Evolutionary conservation across 345 rosid genomes (phyloP).

Genomic region (Dovyalis caffra): DNA sequence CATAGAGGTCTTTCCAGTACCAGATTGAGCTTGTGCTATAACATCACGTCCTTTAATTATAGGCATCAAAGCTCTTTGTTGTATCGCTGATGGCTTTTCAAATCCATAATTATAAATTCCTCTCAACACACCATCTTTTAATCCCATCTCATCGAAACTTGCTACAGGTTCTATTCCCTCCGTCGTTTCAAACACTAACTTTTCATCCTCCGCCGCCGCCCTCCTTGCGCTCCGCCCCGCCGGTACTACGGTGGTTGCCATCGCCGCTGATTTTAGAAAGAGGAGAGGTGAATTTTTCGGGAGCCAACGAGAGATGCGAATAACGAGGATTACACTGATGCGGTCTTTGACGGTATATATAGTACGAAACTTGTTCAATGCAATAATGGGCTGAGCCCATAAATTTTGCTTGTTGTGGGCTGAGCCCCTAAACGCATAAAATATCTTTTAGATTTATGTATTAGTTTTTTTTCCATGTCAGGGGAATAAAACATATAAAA

Average conservation of each 20-base stretch:
- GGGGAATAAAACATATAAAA: too few species aligned
- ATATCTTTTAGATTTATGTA: too few species aligned
- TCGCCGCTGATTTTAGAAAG: background rate
- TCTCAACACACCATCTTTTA: slow-evolving; percentile 72
- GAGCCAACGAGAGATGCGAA: background rate
- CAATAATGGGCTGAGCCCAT: background rate
- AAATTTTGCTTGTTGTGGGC: background rate
- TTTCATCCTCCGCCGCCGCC: slow-evolving; percentile 45
- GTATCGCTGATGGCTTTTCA: slow-evolving; percentile 96
- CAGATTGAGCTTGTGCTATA: slow-evolving; percentile 98
- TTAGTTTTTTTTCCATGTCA: too few species aligned
- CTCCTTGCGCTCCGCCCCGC: slow-evolving; percentile 44
- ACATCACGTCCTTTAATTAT: slow-evolving; percentile 89
- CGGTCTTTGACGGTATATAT: background rate
- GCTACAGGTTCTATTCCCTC: slow-evolving; percentile 82
- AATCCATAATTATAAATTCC: slow-evolving; percentile 87
- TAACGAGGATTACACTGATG: background rate
- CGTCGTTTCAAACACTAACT: slow-evolving; percentile 79
- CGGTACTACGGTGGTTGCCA: slow-evolving; percentile 21
- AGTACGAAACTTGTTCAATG: background rate
- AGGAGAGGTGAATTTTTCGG: background rate
- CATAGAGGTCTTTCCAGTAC: slow-evolving; percentile 96
- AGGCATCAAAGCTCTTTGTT: slow-evolving; percentile 94
- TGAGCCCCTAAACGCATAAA: too few species aligned
- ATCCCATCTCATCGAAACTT: slow-evolving; percentile 85